Percentiles rank a stretch among this genome's conserved stretches.
Evolutionary conservation across 331 rosid genomes (phyloP).

Genomic region (Spiraea crenata): DNA sequence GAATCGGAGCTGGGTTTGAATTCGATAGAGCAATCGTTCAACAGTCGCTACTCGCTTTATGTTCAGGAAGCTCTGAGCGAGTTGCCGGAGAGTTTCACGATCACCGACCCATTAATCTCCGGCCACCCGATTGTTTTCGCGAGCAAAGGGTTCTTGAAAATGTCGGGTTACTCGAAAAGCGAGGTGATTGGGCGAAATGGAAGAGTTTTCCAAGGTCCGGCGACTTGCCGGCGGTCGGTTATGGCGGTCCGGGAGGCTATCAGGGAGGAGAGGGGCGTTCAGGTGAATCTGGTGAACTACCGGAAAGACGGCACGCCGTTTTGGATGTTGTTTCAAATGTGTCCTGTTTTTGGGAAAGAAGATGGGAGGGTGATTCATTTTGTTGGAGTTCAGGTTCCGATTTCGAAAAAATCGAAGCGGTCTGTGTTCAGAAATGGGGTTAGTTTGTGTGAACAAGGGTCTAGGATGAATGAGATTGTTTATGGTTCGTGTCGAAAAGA

Average conservation of each 20-base stretch:
- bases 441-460: conserved; percentile 26
- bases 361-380: conserved; percentile 68
- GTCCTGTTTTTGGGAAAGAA: conserved; percentile 57
- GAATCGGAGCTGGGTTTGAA: conserved; percentile 36
- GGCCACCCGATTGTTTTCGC: conserved; percentile 91
- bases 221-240: conserved; percentile 62
- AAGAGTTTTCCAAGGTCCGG: conserved; percentile 72
- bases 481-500: conserved; percentile 76
- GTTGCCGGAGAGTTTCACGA: conserved; percentile 59
- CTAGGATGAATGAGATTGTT: conserved; percentile 36
- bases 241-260: conserved; percentile 83
- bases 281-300: conserved; percentile 67
- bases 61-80: conserved; percentile 65
- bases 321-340: conserved; percentile 72
- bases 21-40: conserved; percentile 45
- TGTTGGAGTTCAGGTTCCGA: conserved; percentile 79
- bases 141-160: conserved; percentile 71
- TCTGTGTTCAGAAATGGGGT: conserved; percentile 30
- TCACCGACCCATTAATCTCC: conserved; percentile 74
- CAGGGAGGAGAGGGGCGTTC: conserved; percentile 52
- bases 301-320: conserved; percentile 81
- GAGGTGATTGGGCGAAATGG: conserved; percentile 78
- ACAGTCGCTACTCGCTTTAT: conserved; percentile 44
- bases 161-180: conserved; percentile 58
- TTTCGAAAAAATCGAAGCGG: conserved; percentile 32